These are phyloP conservation scores for Globisporangium echinulatum DNA, from an alignment of 352 stramenopile genomes.

Conservation along the genomic window DNA sequence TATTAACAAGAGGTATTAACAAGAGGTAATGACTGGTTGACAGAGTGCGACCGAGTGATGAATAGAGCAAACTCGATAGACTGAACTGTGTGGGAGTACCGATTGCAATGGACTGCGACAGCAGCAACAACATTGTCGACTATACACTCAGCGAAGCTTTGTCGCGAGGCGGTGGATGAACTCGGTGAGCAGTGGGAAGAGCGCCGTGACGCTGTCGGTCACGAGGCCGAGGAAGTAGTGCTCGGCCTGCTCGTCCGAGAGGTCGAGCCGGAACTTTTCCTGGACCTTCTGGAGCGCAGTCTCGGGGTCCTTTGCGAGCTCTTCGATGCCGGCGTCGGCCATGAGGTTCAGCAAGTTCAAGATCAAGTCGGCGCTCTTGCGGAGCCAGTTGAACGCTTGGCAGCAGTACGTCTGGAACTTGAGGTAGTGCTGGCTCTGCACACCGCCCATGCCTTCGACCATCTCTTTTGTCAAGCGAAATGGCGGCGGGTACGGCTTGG, in stretches of 20 bases:
- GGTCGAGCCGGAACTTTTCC: constrained; percentile 95
- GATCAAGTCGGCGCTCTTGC: constrained; percentile 97
- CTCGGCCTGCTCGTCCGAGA: constrained; percentile 97
- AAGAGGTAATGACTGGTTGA: too few species aligned
- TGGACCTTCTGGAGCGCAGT: constrained; percentile 89
- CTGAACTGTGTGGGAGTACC: too few species aligned
- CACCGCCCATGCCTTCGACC: constrained; percentile 95
- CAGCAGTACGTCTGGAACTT: constrained; percentile 93
- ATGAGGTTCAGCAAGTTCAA: constrained; percentile 98
- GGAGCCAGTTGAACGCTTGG: constrained; percentile 91
- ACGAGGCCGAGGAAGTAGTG: constrained; percentile 96
- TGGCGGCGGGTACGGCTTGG: constrained; percentile 97
- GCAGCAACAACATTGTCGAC: too few species aligned
- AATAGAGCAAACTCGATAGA: too few species aligned
- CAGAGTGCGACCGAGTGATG: background rate
- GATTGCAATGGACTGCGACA: background rate
- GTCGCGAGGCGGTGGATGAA: constrained; percentile 84
- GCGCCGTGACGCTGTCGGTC: constrained; percentile 90
- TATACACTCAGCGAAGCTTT: constrained; percentile 39
- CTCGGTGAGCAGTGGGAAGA: constrained; percentile 86
- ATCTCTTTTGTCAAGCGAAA: constrained; percentile 98
- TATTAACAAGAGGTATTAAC: too few species aligned
- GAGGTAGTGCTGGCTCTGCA: constrained; percentile 88
- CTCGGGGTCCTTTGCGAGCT: constrained; percentile 78
- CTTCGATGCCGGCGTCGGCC: constrained; percentile 97